Evolutionary conservation across 805 yeast species (phyloP).

Genomic region (Metschnikowia koreensis): DNA sequence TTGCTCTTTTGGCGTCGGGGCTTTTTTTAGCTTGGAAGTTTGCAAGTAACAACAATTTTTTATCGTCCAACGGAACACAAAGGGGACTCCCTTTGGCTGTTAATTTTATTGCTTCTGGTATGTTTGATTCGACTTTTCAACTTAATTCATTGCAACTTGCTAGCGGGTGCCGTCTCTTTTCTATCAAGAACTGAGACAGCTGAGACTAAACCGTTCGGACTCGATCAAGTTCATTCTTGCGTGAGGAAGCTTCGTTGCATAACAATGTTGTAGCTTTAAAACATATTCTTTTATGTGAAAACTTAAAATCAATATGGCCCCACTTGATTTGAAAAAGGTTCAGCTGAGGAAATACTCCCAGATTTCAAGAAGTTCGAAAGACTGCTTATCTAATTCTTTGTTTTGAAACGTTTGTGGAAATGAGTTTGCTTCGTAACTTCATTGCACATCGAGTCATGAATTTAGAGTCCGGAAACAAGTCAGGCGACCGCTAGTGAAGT

Average conservation of each 20-base stretch:
- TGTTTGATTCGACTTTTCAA: slow-evolving; percentile 24
- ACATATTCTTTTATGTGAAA: background rate
- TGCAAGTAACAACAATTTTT: slow-evolving; percentile 53
- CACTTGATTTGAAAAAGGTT: background rate
- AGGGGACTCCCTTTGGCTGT: slow-evolving; percentile 77
- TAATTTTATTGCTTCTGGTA: slow-evolving; percentile 88
- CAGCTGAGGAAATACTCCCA: background rate
- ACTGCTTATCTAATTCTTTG: no score
- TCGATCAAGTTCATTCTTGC: slow-evolving; percentile 83
- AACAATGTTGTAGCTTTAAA: slow-evolving; percentile 1
- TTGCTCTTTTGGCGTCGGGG: slow-evolving; percentile 40
- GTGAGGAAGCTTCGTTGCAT: slow-evolving; percentile 55
- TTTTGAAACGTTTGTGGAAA: no score
- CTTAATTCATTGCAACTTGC: slow-evolving; percentile 15
- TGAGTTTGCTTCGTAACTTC: no score
- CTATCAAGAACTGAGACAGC: slow-evolving; percentile 36
- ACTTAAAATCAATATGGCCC: background rate
- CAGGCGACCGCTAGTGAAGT: background rate
- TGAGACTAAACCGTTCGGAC: slow-evolving; percentile 75
- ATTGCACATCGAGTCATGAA: no score
- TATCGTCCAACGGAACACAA: slow-evolving; percentile 79
- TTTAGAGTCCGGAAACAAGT: background rate
- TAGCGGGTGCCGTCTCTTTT: slow-evolving; percentile 48
- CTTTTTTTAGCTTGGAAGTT: slow-evolving; percentile 53
- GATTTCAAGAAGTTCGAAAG: no score